Base-by-base conservation (phyloP, 2,329 filamentous ascomycete species). In the Dactylellina sp. region DNA sequence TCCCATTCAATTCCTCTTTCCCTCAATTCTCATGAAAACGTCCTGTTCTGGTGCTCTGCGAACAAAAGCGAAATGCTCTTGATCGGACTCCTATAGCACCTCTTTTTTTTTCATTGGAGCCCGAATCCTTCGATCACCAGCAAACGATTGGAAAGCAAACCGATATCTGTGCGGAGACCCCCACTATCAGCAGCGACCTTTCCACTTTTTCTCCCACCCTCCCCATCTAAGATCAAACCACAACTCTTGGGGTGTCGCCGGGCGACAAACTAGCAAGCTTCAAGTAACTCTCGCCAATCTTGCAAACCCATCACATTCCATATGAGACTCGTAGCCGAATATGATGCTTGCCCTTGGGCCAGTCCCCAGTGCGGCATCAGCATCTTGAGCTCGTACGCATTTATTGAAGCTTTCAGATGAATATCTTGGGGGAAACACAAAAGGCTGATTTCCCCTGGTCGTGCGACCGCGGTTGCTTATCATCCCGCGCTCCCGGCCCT, bases 101-200 rank as follows among this genome's bases (percentile, higher is more conserved):
- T 61, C 64, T 64, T 39, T 42, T 16, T 24, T 55, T n/a, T 42
- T 55, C 59, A 52, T 61, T 59, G 50, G 66, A 61, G 52, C 59
- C n/a, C 47, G 50, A 32, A 60, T 44, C 20, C 39, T 63, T 50
- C 46, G 60, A 72, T 72, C 60, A 65, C 18, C 68, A 65, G 61
- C 44, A 46, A 62, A 22, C 59, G 59, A 71, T 72, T 65, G 59
- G 59, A 44, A 57, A 64, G 56, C 49, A 72, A 72, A 64, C 59
- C 55, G 60, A 61, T 65, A 72, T 72, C 68, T 72, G 68, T 72
- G 68, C 68, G 53, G 60, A 72, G 66, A 72, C 68, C 68, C 68
- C 68, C 68, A 72, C 68, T 49, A 65, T 47, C 37, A 65, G 60
- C 37, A 64, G 57, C 68, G 68, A 72, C 60, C 53, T 60, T 65